These are phyloP conservation scores for Gastrolobium villosum DNA, from an alignment of 306 rosid genomes.

Conservation along the genomic window DNA sequence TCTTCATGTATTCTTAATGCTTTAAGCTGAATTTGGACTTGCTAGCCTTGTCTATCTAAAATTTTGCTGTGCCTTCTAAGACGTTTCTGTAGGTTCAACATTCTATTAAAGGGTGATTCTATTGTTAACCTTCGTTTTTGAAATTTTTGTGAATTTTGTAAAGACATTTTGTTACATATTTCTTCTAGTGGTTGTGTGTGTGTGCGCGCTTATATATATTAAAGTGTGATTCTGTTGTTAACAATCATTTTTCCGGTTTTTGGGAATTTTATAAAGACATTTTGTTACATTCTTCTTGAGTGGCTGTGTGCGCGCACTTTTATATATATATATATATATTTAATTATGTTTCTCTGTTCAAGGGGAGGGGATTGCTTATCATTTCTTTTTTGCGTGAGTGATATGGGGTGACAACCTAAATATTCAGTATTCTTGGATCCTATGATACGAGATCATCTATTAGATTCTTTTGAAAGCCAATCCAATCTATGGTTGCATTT, in stretches of 20 bases:
- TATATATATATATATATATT: neutral
- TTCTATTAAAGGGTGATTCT: neutral
- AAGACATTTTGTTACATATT: neutral
- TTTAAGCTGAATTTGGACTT: neutral
- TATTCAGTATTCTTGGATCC: slow-evolving; percentile 1
- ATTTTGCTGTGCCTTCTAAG: neutral
- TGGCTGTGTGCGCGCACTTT: neutral
- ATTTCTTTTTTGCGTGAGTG: neutral
- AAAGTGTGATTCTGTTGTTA: too few relatives aligned
- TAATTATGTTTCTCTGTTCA: neutral
- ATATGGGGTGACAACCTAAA: slow-evolving; percentile 1
- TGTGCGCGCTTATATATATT: too few relatives aligned
- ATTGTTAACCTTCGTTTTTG: neutral
- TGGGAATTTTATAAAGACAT: neutral
- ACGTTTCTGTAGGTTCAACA: neutral
- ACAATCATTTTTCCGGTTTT: neutral
- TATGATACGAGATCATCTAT: neutral
- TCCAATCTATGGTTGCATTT: neutral
- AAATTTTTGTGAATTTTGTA: neutral
- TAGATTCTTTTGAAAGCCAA: slow-evolving; percentile 3
- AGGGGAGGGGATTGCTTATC: slow-evolving; percentile 3
- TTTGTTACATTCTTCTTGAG: neutral
- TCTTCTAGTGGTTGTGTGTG: neutral
- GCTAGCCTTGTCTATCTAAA: neutral
- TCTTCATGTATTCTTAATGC: neutral